Conservation (phyloP, 345 rosid genomes). For the Citrus mangshanensis region DNA sequence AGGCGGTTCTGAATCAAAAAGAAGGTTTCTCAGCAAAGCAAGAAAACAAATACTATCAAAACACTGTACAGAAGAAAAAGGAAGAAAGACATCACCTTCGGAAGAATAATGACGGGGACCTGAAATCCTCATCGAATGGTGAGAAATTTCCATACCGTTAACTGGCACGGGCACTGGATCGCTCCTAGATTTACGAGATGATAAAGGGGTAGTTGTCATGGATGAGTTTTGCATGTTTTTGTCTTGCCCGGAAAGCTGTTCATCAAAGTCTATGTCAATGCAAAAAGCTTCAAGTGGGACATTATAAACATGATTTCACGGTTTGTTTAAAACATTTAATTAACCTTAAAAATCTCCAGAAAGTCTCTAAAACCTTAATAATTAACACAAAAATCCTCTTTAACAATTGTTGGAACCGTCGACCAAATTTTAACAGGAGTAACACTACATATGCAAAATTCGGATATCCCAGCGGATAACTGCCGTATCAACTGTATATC, state of each 20-base stretch:
- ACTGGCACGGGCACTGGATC: constrained; percentile 21
- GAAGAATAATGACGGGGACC: constrained; percentile 18
- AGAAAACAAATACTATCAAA: constrained; percentile 1
- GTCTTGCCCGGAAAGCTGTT: constrained; percentile 88
- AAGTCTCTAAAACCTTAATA: too few relatives aligned
- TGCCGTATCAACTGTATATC: too few relatives aligned
- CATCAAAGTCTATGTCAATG: constrained; percentile 2
- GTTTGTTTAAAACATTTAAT: too few relatives aligned
- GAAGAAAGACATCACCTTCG: constrained; percentile 31
- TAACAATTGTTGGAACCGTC: too few relatives aligned
- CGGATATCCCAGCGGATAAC: too few relatives aligned
- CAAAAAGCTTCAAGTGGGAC: not conserved
- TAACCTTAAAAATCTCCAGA: too few relatives aligned
- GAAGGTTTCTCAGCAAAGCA: constrained; percentile 16
- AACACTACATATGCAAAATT: too few relatives aligned
- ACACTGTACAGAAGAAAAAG: not conserved
- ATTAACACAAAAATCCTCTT: too few relatives aligned
- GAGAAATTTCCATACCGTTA: constrained; percentile 35
- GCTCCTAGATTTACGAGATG: constrained; percentile 39
- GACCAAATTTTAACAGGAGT: too few relatives aligned
- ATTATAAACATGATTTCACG: not conserved
- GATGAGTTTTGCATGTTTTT: constrained; percentile 38
- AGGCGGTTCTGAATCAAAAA: constrained; percentile 39
- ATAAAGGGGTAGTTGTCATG: constrained; percentile 12
- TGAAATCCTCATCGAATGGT: constrained; percentile 34